These are phyloP conservation scores for Lachancea sp. DNA, from an alignment of 805 yeast genomes.

Conservation along the genomic window DNA sequence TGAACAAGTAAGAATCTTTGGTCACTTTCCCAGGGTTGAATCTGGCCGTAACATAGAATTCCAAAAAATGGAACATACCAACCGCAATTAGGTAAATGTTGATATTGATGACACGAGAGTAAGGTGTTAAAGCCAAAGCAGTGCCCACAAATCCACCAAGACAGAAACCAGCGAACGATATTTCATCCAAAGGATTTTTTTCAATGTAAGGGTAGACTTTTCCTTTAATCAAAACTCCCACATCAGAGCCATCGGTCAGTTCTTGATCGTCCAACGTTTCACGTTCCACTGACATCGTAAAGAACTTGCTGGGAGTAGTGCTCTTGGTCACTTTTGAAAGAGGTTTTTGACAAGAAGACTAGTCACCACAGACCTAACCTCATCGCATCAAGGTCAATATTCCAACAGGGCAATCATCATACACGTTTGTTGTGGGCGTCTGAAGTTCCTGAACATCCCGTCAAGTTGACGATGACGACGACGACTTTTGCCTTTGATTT, in stretches of 20 bases:
- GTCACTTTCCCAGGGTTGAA: slow-evolving; percentile 63
- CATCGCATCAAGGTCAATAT: not conserved
- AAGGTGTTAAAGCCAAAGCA: slow-evolving; percentile 28
- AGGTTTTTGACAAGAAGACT: too few species aligned
- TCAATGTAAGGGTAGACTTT: slow-evolving; percentile 30
- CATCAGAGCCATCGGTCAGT: not conserved
- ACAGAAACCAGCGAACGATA: slow-evolving; percentile 39
- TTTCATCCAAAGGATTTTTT: slow-evolving; percentile 38
- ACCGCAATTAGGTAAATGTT: slow-evolving; percentile 47
- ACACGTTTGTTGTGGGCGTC: not conserved
- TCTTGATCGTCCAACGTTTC: not conserved
- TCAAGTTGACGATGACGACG: too few species aligned
- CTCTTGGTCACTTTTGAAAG: too few species aligned
- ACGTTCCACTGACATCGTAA: not conserved
- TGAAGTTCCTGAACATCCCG: too few species aligned
- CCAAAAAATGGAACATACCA: slow-evolving; percentile 69
- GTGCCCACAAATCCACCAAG: slow-evolving; percentile 42
- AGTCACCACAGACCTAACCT: not conserved
- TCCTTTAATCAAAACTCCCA: slow-evolving; percentile 10
- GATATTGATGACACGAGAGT: slow-evolving; percentile 30
- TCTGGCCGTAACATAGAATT: slow-evolving; percentile 72
- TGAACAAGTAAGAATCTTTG: slow-evolving; percentile 61
- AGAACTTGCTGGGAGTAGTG: not conserved
- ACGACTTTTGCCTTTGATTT: too few species aligned
- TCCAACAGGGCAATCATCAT: too few species aligned